Conservation (phyloP, 352 stramenopile genomes). For the Blastocystis sp. region DNA sequence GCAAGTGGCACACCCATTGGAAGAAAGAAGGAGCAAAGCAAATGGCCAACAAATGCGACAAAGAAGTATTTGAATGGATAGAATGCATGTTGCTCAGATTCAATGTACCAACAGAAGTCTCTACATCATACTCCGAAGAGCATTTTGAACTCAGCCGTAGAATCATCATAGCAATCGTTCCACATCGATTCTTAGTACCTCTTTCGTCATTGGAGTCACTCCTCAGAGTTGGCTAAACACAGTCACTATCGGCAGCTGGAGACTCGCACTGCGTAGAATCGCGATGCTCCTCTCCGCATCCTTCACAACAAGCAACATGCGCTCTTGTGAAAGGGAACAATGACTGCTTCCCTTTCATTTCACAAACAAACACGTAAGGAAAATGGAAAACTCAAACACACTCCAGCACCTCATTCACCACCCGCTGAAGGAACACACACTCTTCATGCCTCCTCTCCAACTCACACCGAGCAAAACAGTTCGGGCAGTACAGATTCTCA, state of each 20-base stretch:
- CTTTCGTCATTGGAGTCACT: background rate
- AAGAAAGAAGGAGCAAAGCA: background rate
- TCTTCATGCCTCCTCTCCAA: background rate
- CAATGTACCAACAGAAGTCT: background rate
- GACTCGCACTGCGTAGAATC: background rate
- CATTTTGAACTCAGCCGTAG: background rate
- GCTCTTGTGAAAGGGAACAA: background rate
- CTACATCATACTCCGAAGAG: background rate
- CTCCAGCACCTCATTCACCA: background rate
- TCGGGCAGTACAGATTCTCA: constrained; percentile 32
- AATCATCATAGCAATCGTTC: background rate
- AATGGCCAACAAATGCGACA: background rate
- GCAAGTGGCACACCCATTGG: no score
- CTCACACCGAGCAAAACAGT: constrained; percentile 20
- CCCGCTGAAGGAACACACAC: background rate
- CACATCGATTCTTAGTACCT: background rate
- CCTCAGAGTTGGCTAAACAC: background rate
- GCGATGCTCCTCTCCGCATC: background rate
- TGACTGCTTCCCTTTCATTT: background rate
- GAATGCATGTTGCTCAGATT: background rate
- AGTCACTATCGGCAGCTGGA: background rate
- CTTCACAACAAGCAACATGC: background rate
- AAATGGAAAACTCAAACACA: background rate
- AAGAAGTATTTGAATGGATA: background rate
- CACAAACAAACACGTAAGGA: background rate